Evolutionary conservation across 1,139 yeast species (phyloP).

Genomic region (Protomyces macrosporus): DNA sequence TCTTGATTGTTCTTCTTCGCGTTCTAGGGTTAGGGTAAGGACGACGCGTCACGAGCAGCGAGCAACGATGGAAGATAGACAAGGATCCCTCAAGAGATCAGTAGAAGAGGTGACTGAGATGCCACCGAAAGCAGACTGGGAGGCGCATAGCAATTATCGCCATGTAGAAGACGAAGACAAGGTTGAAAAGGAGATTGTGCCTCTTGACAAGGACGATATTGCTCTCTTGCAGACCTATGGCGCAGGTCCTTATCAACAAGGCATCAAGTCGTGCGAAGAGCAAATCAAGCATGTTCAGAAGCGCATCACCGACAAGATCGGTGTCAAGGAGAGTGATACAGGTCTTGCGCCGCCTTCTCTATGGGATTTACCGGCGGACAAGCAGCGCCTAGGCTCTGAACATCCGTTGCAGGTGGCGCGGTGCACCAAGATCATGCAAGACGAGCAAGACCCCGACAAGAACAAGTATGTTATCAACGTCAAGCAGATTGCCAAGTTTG

Average conservation of each 20-base stretch:
- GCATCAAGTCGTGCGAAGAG: conserved; percentile 73
- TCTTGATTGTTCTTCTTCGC: neutral
- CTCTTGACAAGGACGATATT: conserved; percentile 92
- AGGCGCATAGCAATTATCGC: conserved; percentile 58
- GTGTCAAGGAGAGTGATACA: conserved; percentile 75
- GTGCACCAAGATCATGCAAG: conserved; percentile 91
- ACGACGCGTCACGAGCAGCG: neutral
- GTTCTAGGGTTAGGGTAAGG: neutral
- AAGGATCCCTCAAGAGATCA: neutral
- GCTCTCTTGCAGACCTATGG: conserved; percentile 95
- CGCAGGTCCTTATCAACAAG: conserved; percentile 87
- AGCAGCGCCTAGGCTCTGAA: conserved; percentile 85
- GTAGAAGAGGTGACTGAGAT: conserved; percentile 37
- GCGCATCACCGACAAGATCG: conserved; percentile 87
- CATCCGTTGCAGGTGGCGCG: conserved; percentile 97
- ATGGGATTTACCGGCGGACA: conserved; percentile 97
- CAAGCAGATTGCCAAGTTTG: conserved; percentile 93
- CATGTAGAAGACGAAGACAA: conserved; percentile 36
- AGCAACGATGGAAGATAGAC: neutral
- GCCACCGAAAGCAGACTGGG: conserved; percentile 96
- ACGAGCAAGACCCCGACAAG: conserved; percentile 58
- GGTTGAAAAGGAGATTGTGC: conserved; percentile 71
- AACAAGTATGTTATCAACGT: conserved; percentile 91
- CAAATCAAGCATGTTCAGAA: conserved; percentile 78
- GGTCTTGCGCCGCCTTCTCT: conserved; percentile 92